Evolutionary conservation across 2,329 filamentous ascomycete species (phyloP), one percentile per base, ranked within the genome.

Genomic region (Aspergillus novofumigatus): DNA sequence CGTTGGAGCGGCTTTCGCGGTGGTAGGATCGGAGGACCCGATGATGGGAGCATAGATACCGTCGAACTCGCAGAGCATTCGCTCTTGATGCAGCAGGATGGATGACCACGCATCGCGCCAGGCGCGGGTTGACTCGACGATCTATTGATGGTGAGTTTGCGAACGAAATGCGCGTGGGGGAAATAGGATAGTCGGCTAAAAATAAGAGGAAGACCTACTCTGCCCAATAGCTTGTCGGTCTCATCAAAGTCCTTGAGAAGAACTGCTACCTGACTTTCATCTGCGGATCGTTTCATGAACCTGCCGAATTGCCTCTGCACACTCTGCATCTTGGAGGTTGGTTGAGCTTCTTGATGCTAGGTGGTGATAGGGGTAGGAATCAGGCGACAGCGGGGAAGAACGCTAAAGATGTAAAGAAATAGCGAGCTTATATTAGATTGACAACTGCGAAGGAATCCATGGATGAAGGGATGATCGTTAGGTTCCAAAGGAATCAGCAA

Each of bases 21-120:
- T 75, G 20, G 83, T 80, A 53, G 85, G 81, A 50, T 83, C 79
- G 23, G 82, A 80, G 23, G 87, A 83, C 32, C 86, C 87, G 59
- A 88, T 80, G 63, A 94, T 90, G 29, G 90, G 89, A 63, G 88
- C 85, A 79, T 92, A 94, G 52, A 95, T 77, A 59, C 81, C 80
- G 65, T 91, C 86, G 70, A 90, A 88, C 66, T 88, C 84, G 62
- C 85, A 81, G 51, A 86, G 78, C 57, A 89, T 80, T 45, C 84
- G 82, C 59, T 88, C 80, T 70, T 93, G 90, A 57, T 86, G 81
- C 56, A 81, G 81, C 56, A 90, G 82, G 62, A 93, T 86, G 58
- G 85, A 83, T 6, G 86, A 81, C 91, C 91, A 95, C 10, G 87
- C 83, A 67, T 93, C 88, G 67, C 88, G 85, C 87, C 90, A 94